Base-by-base conservation (phyloP, 1,139 yeast genomes). In the Hansenula lynferdii region DNA sequence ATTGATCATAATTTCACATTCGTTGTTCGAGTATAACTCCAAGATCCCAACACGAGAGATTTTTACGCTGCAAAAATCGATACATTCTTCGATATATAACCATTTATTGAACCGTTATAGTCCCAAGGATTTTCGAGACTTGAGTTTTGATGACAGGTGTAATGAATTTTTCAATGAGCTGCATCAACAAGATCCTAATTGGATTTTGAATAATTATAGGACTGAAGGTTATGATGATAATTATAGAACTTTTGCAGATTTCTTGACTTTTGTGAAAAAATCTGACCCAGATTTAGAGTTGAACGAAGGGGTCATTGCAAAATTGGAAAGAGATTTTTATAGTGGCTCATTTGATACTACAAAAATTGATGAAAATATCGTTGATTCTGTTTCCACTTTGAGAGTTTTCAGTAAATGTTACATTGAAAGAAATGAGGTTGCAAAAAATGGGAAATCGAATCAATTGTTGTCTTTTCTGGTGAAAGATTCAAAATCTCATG, bases 371-470 rank as follows among this genome's bases (percentile, higher is more conserved):
- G 64, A 66, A 36, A 51, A 42, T 8, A 53, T 69, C 34, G 54
- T 62, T 24, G 69, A 70, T 41, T 59, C 58, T 37, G 43, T 67
- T 10, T 38, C 70, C 0, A 64, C 63, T 35, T 45, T 69, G 29
- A 57, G 74, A 43, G 56, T 68, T 16, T 70, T 64, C 47, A 68
- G 67, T 36, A 64, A 63, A 41, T 70, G 76, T 46, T 70, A 54
- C 44, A 43, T 69, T 22, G 59, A 29, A 7, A 8, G 8, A 19
- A 39, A 33, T 22, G 24, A 21, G 7, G 11, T n/a, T 17, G 4
- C n/a, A 2, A 30, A 21, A 6, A 5, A 17, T 18, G 7, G 14
- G 2, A 32, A 27, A 7, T 5, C 24, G 5, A 35, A 22, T 21
- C 21, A 15, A 9, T 21, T 31, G 8, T 27, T 32, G 5, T 34